Evolutionary conservation across 2,329 filamentous ascomycete genomes (phyloP), one percentile per base, ranked within the genome.

Genomic region (Trichophyton schoenleinii): DNA sequence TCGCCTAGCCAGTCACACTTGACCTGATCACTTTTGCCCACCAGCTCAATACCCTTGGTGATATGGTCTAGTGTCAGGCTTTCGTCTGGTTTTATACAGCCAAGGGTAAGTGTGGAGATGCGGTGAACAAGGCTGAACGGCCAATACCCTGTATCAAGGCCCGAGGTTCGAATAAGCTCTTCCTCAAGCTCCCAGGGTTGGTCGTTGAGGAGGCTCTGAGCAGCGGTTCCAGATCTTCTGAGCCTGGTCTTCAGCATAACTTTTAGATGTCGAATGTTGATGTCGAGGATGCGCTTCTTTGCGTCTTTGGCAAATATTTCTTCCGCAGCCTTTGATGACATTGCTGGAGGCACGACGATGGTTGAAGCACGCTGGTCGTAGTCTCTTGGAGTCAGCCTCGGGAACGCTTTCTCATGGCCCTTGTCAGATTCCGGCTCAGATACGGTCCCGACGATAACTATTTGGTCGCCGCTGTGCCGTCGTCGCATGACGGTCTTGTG

Each of bases 401-500:
- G 71, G 38, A 74, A 75, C 44, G 72, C 74, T 64, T 73, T 73
- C 2, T 76, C 76, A 4, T 75, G 60, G 53, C 75, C 69, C 22
- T 78, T 72, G 11, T 82, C 77, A 58, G 81, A 72, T 15, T 81
- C 78, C 18, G 79, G 79, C 0, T 79, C 80, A 25, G 85, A 80
- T 8, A 87, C 87, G 4, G 88, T 90, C n/a, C 91, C 94, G 36
- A 97, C 75, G 18, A 96, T 80, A 61, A 91, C 81, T 59, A 96
- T 81, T 63, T 82, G 83, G 66, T 85, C 81, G 3, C 91, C 91
- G 44, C 83, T 80, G 60, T 81, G 80, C 78, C 91, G 87, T 62
- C 86, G 81, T 63, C 83, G 81, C 67, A 91, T 86, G 28, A 95
- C 83, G 5, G 87, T 78, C 57, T 83, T 81, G 60, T 88, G 84